Evolutionary conservation across 2,329 filamentous ascomycete genomes (phyloP).

Genomic region (Microcyclosporella mali): DNA sequence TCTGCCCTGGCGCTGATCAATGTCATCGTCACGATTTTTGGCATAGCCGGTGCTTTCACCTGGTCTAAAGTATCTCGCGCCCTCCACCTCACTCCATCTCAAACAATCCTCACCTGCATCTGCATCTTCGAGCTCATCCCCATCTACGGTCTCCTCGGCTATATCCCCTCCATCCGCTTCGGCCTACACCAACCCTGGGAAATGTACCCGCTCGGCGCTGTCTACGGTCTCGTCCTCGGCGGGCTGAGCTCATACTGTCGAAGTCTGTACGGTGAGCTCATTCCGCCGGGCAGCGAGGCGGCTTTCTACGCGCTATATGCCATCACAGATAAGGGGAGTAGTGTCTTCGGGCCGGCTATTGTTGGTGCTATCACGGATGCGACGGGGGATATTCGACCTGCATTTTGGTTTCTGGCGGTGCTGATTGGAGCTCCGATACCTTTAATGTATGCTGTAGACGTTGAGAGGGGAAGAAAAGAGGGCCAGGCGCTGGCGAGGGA

Average conservation of each 20-base stretch:
- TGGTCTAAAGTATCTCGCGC: conserved; percentile 74
- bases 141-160: conserved; percentile 81
- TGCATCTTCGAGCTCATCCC: conserved; percentile 87
- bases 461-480: conserved; percentile 53
- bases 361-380: conserved; percentile 86
- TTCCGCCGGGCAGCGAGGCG: conserved; percentile 88
- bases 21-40: conserved; percentile 78
- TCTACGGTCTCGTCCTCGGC: conserved; percentile 93
- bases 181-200: conserved; percentile 94
- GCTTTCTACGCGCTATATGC: conserved; percentile 96
- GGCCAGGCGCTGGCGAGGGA: conserved; percentile 37
- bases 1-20: conserved; percentile 87
- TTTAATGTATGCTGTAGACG: conserved; percentile 76
- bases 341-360: conserved; percentile 87
- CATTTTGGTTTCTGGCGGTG: conserved; percentile 84
- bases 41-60: conserved; percentile 79
- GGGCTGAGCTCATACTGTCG: conserved; percentile 88
- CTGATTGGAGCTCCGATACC: conserved; percentile 81
- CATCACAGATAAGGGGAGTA: conserved; percentile 94
- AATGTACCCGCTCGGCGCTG: conserved; percentile 85
- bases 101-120: conserved; percentile 90
- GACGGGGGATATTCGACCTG: conserved; percentile 48
- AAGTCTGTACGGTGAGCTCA: conserved; percentile 85
- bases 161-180: conserved; percentile 72
- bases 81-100: conserved; percentile 66